Base-by-base conservation (phyloP, 495 filamentous ascomycete species). In the Aspergillus coremiiformis region DNA sequence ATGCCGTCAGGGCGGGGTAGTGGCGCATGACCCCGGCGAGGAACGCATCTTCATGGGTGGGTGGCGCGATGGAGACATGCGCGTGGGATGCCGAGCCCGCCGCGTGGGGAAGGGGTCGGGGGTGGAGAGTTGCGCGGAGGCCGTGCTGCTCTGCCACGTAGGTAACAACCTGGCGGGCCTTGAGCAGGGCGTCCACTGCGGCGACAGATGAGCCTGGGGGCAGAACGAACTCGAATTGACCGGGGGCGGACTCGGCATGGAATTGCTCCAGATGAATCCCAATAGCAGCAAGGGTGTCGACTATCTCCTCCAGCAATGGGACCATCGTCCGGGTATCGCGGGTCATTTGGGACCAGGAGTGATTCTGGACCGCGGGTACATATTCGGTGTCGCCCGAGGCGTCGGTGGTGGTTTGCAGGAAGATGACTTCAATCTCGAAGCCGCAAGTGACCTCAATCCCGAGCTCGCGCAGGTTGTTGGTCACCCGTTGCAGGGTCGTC, bases 181-280 rank as follows among this genome's bases (percentile, higher is more conserved):
- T 81, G 10, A 90, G 66, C 5, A 95, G 75, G 1, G 77, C 77
- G 67, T 94, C 90, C 39, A 89, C 79, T 0, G 89, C 87, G 4
- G 73, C 65, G 3, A 93, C 64, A 0, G 90, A 85, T 0, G 78
- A 63, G 0, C 74, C 69, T 0, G 87, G 82, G 0, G 82, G 76
- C 0, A 92, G 80, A 14, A 90, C 74, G 55, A 95, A 86, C 62
- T 95, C 90, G 63, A 84, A 95, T 57, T 95, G 90, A 8, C 87
- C 87, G 0, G 78, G 74, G 0, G 84, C 78, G 47, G 76, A 80
- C 60, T 94, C 90, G 17, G 90, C 66, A 62, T 96, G 90, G 63
- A 89, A 84, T 62, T 89, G 82, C 44, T 86, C 75, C 15, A 90
- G 68, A 6, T 78, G 60, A 49, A 96, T 87, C 12, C 79, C 85